Evolutionary conservation across 345 rosid genomes (phyloP), one percentile per base, ranked within the genome.

Genomic region (Microthlaspi erraticum): DNA sequence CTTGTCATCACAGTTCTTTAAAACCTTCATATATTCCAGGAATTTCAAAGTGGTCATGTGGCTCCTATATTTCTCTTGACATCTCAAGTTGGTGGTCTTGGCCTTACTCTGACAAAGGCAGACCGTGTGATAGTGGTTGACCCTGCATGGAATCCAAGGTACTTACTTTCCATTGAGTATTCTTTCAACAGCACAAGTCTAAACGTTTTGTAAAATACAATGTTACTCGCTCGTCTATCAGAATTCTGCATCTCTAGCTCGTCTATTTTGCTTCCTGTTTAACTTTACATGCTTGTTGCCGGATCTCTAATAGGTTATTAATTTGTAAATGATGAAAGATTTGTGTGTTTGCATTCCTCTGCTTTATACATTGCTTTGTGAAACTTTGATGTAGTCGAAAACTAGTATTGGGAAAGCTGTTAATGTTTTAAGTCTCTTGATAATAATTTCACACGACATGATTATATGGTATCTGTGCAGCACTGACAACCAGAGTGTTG

Each of bases 61-160:
- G 95, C 98, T 58, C 95, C 95, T 70, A 85, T 94, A 80, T 94
- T 91, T 80, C 90, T 94, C 64, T 54, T 94, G 76, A 94, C 99
- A 68, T 88, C 99, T 63, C 98, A 91, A 84, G 99, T 94, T 72
- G 99, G 99, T 53, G 99, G 99, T 66, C 93, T 94, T 18, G 99
- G 99, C 74, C 99, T 94, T 50, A 94, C 99, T 14, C 90, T 94
- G 50, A 94, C 97, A 43, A 89, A 86, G 76, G 99, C 99, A 31
- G 99, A 94, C 65, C 99, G 96, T 38, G 99, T 94, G 42, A 94
- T 93, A 79, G 98, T 88, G 64, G 96, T 90, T 44, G 98, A 93
- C 81, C 97, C 98, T 75, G 98, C 98, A 55, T 93, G 98, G 98
- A 93, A 93, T 60, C 98, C 98, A 26, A 93, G 98, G 98, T 93